Conservation (phyloP, 352 stramenopile species). For the Globisporangium paddicum region DNA sequence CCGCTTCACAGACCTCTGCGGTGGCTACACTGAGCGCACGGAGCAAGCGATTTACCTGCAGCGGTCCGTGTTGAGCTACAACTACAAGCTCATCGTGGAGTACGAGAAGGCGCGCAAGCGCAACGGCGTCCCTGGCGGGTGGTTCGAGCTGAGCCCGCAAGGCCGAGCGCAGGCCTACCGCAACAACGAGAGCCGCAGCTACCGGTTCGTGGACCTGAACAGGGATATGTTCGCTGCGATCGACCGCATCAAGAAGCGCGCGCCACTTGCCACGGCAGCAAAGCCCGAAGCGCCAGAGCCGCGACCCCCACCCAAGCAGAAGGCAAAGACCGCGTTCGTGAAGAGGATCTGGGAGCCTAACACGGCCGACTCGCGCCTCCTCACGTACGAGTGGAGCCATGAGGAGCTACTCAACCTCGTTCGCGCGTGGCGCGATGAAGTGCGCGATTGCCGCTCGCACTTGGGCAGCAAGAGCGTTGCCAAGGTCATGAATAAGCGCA, state of each 20-base stretch:
- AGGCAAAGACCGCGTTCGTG: background rate
- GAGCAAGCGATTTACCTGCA: constrained; percentile 1
- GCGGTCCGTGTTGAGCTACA: background rate
- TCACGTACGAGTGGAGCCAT: background rate
- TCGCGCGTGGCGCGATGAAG: constrained; percentile 1
- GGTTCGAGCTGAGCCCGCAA: background rate
- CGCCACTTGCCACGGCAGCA: background rate
- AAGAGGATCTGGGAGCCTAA: background rate
- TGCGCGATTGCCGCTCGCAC: background rate
- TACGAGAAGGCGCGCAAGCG: background rate
- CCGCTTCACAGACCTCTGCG: constrained; percentile 2
- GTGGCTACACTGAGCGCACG: background rate
- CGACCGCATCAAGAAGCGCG: background rate
- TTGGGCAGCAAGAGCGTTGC: background rate
- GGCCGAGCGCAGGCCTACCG: background rate
- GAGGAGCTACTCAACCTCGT: background rate
- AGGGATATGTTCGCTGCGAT: background rate
- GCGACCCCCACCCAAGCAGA: background rate
- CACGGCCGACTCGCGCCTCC: background rate
- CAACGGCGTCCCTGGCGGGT: background rate
- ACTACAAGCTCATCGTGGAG: background rate
- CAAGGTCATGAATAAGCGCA: background rate
- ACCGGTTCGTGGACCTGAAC: background rate
- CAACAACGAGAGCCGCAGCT: background rate
- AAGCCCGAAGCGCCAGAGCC: background rate